Conservation (phyloP, 768 basidiomycete genomes). For the Kwoniella sp. region DNA sequence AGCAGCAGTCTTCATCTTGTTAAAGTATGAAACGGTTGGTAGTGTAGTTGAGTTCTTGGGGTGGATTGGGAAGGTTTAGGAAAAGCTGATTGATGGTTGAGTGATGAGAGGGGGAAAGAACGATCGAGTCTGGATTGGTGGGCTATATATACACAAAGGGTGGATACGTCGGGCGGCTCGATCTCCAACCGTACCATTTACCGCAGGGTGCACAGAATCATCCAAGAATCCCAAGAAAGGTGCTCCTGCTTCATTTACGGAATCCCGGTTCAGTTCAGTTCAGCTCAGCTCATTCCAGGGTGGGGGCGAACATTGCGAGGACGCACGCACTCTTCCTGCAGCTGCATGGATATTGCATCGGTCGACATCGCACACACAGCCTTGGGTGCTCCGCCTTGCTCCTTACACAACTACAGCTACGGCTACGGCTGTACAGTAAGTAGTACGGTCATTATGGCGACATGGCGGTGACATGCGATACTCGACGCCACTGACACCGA, state of each 20-base stretch:
- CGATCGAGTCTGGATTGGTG: not conserved
- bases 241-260: not conserved
- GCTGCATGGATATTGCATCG: not conserved
- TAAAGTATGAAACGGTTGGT: not conserved
- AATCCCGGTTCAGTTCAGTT: not conserved
- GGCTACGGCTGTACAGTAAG: not conserved
- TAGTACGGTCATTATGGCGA: not conserved
- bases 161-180: conserved; percentile 7
- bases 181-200: not conserved
- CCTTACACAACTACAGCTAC: not conserved
- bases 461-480: not conserved
- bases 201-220: not conserved
- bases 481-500: not conserved
- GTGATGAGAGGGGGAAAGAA: conserved; percentile 1
- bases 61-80: not conserved
- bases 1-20: conserved; percentile 31
- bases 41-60: not conserved
- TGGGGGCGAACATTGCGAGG: not conserved
- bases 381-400: not conserved
- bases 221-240: too few species aligned
- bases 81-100: not conserved
- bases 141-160: conserved; percentile 7
- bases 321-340: not conserved
- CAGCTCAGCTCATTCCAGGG: too few species aligned
- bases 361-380: not conserved